Base-by-base conservation (phyloP, 192 early-diverging fungal genomes). In the Entophlyctis helioformis region DNA sequence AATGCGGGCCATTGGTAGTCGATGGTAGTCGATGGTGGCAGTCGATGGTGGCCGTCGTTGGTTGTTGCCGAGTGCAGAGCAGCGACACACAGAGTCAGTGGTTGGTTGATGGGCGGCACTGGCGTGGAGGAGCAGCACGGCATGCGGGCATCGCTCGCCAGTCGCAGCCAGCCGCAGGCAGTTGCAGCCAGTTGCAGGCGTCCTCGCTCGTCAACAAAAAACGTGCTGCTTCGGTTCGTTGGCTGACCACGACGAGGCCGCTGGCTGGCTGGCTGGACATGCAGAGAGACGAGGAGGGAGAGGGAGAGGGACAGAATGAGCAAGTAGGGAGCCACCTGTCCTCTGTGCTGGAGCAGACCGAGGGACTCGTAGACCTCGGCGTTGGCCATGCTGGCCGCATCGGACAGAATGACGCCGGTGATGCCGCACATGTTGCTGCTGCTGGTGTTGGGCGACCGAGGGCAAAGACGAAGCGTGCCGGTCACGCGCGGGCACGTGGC, bases 341-440 rank as follows among this genome's bases (percentile, higher is more conserved):
- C 94, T 57, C 96, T 83, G 67, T 99, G 96, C 62, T 97, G 96
- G 36, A 99, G 59, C 23, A 97, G 74, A 13, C 91, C 91, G 33
- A 97, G 72, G 36, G 84, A 86, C 60, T 99, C 96, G 57, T 88
- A 85, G 27, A 99, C 61, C 67, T 99, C 96, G 28, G 80, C 63
- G 53, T 79, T 85, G 27, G 87, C 87, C 13, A 16, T 15, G 31
- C 19, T 42, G 31, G 69, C 69, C 46, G 63, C 71, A 62, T 96
- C 87, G 12, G 87, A 83, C 34, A 93, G 65, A 50, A 93, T 62
- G 38, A 90, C 54, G 40, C 80, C 88, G 50, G 73, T 72, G 48
- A 96, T 89, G 46, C 89, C 91, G 52, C 91, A 95, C 91, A 95
- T 95, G 51, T 19, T 50, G 31, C 45, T 8, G 10, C 19, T 8